Percentiles rank a stretch among this genome's conserved stretches.
These are phyloP conservation scores for Cephaloascus fragrans DNA, from an alignment of 805 yeast genomes.

Conservation along the genomic window DNA sequence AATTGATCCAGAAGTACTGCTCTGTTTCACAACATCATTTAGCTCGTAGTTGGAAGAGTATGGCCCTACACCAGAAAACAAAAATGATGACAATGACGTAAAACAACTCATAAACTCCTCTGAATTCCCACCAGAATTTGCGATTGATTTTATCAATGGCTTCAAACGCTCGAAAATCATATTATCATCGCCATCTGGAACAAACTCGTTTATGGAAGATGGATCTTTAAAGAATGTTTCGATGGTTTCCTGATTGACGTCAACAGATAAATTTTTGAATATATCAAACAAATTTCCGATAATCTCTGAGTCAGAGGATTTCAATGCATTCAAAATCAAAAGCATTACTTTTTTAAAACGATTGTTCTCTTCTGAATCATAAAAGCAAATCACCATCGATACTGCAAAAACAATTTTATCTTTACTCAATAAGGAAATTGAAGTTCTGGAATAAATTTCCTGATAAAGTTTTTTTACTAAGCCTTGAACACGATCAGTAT, in stretches of 20 bases:
- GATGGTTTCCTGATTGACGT: not conserved
- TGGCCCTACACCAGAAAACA: constrained; percentile 16
- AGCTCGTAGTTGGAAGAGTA: constrained; percentile 23
- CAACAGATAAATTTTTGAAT: constrained; percentile 4
- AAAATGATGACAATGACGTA: constrained; percentile 9
- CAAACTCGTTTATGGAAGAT: not conserved
- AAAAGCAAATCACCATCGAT: constrained; percentile 18
- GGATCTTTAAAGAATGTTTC: not conserved
- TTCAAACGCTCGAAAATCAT: not conserved
- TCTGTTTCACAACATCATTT: constrained; percentile 11
- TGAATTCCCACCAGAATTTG: not conserved
- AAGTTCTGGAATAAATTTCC: constrained; percentile 33
- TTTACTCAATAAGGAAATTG: constrained; percentile 33
- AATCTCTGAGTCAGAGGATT: constrained; percentile 11
- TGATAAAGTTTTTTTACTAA: constrained; percentile 30
- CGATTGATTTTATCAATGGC: not conserved
- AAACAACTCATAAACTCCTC: constrained; percentile 10
- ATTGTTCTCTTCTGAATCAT: constrained; percentile 8
- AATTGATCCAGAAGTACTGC: constrained; percentile 21
- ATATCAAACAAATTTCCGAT: constrained; percentile 7
- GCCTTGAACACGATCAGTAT: constrained; percentile 13
- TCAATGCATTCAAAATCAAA: constrained; percentile 5
- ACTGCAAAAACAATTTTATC: constrained; percentile 39
- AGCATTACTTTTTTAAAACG: constrained; percentile 1
- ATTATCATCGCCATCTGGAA: not conserved